Conservation (phyloP, 2,329 filamentous ascomycete species). For the Clonostachys solani region DNA sequence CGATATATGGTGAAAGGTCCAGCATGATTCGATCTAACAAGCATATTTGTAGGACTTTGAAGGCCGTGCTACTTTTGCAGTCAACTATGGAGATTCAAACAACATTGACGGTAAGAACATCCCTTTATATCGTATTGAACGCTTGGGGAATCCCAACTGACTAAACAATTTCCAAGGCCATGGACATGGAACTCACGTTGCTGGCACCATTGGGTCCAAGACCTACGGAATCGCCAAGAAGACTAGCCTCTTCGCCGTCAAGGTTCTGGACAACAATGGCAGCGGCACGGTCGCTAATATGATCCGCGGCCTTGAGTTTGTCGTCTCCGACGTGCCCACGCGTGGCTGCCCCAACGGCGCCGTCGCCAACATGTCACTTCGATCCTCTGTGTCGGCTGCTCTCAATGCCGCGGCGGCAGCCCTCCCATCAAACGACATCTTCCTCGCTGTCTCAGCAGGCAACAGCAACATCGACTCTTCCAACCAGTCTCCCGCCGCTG, state of each 20-base stretch:
- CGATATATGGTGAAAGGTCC: not conserved
- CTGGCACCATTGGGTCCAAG: slow-evolving; percentile 11
- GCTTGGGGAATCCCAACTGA: not conserved
- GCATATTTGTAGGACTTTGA: slow-evolving; percentile 6
- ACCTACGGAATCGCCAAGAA: slow-evolving; percentile 26
- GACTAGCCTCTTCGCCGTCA: slow-evolving; percentile 29
- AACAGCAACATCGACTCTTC: slow-evolving; percentile 7
- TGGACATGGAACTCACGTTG: slow-evolving; percentile 28
- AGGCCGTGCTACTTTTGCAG: slow-evolving; percentile 7
- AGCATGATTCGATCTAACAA: not conserved
- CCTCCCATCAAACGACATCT: slow-evolving; percentile 7
- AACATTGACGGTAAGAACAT: slow-evolving; percentile 2
- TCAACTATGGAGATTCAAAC: slow-evolving; percentile 8
- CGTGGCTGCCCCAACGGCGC: slow-evolving; percentile 17
- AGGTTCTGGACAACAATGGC: slow-evolving; percentile 23
- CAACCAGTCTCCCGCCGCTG: slow-evolving; percentile 7
- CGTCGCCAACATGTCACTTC: slow-evolving; percentile 41
- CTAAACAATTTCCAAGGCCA: slow-evolving; percentile 37
- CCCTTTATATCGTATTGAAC: not conserved
- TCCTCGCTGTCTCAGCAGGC: slow-evolving; percentile 10
- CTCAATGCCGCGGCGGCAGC: slow-evolving; percentile 27
- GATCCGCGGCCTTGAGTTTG: slow-evolving; percentile 21
- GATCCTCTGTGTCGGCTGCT: slow-evolving; percentile 4
- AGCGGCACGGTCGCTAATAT: slow-evolving; percentile 7
- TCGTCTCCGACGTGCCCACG: slow-evolving; percentile 16